Base-by-base conservation (phyloP, 2,329 filamentous ascomycete species). In the Xylaria arbuscula region DNA sequence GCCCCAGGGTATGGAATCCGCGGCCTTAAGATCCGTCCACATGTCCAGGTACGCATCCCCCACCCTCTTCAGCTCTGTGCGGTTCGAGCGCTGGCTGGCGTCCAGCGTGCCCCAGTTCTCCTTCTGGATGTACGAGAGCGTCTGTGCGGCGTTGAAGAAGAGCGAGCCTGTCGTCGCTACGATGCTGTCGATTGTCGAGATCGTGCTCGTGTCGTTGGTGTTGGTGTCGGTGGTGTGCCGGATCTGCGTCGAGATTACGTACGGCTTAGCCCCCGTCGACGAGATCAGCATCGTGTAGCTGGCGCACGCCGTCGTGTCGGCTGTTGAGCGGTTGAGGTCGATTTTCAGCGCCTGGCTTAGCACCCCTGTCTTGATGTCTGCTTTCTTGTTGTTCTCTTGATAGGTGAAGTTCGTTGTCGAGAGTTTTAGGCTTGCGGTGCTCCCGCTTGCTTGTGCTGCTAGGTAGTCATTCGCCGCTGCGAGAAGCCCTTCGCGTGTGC, bases 21-120 rank as follows among this genome's bases (percentile, higher is more conserved):
- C 77, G 0, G 78, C 79, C n/a, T 69, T 75, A 0, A 72, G 70
- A 62, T 80, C 76, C 1, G 78, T 79, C 79, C 79, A 81, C 79
- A 80, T 80, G 57, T 80, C 79, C 0, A 80, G 74, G 59, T 81
- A 80, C 1, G 77, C 77, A 36, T 81, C 79, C 19, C 78, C 79
- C 0, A 78, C 74, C n/a, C 77, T 73, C 66, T 74, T 75, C 13
- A 81, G 75, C 54, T 79, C 72, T 0, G 77, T 77, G 15, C 79
- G 72, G 28, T 65, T 72, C 11, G 75, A 72, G 3, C 77, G 66
- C 42, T 75, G 69, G 2, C 60, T 68, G 15, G 73, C 75, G 2
- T 72, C 69, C 3, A 79, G 72, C 9, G 75, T 64, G 3, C 60
- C 70, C 79, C 79, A 81, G 62, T 75, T 74, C 72, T 81, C 76